phyloP scores from a whole-genome alignment of 495 filamentous ascomycete genomes.

The Symbiotaphrina buchneri region DNA sequence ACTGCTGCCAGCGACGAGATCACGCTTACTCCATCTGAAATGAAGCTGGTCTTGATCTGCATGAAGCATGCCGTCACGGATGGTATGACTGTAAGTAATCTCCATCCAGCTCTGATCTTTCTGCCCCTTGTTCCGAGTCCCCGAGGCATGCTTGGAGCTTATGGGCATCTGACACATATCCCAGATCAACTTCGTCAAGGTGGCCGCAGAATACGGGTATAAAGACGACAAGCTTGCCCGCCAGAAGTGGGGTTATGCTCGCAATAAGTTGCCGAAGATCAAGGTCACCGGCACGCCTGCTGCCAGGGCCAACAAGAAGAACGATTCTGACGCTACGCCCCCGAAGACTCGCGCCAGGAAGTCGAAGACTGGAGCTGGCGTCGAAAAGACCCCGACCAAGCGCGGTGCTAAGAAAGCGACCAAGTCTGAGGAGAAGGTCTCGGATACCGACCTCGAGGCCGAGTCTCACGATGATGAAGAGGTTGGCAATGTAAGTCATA shows the following conservation, averaged over 20 bases:
- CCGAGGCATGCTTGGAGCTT: not conserved
- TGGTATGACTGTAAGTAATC: conserved; percentile 1
- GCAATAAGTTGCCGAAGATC: not conserved
- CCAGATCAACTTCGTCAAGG: conserved; percentile 8
- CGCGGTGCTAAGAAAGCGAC: conserved; percentile 2
- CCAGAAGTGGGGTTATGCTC: not conserved
- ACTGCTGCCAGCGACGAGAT: no score
- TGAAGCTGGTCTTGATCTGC: not conserved
- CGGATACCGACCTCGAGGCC: not conserved
- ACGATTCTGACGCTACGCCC: not conserved
- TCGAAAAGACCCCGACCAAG: not conserved
- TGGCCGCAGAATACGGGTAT: conserved; percentile 4
- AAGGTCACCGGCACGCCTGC: not conserved
- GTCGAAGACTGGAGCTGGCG: not conserved
- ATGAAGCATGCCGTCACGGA: not conserved
- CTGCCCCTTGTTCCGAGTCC: not conserved
- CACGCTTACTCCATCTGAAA: not conserved
- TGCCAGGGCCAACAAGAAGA: not conserved
- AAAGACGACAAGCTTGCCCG: conserved; percentile 5
- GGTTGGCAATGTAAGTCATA: not conserved
- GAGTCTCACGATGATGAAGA: conserved; percentile 1
- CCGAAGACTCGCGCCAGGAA: not conserved
- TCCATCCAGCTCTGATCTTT: no score
- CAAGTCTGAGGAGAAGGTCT: conserved; percentile 2
- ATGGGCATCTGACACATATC: no score